Percentiles rank a stretch among this genome's conserved stretches.
Conservation (phyloP, 495 filamentous ascomycete genomes). For the Lasiosphaeriaceae sp. region DNA sequence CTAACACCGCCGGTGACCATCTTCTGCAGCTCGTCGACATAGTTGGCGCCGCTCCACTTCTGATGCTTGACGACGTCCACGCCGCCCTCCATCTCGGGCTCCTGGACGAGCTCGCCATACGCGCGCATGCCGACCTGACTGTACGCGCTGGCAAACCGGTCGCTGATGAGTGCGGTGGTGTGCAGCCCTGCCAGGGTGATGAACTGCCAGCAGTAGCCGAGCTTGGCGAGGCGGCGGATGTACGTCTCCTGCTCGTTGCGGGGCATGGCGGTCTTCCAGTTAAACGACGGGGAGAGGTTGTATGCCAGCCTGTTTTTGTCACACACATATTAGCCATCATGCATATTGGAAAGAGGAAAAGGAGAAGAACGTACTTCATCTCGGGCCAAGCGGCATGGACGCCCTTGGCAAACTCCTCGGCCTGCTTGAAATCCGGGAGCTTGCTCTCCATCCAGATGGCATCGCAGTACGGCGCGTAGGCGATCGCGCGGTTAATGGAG, state of each 20-base stretch:
- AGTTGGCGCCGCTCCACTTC: slow-evolving; percentile 96
- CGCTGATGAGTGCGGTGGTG: slow-evolving; percentile 84
- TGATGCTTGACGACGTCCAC: slow-evolving; percentile 97
- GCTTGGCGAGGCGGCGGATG: slow-evolving; percentile 77
- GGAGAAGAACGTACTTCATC: no score
- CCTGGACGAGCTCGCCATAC: slow-evolving; percentile 94
- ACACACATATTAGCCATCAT: no score
- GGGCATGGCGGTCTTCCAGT: slow-evolving; percentile 98
- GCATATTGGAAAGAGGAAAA: no score
- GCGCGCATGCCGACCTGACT: slow-evolving; percentile 84
- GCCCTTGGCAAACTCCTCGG: slow-evolving; percentile 89
- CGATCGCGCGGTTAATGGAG: slow-evolving; percentile 84
- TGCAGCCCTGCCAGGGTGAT: slow-evolving; percentile 98
- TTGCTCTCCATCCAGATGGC: slow-evolving; percentile 99
- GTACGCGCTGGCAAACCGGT: slow-evolving; percentile 84
- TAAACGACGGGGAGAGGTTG: slow-evolving; percentile 97
- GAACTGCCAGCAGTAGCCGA: slow-evolving; percentile 99
- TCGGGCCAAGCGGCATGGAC: slow-evolving; percentile 94
- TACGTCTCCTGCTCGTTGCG: slow-evolving; percentile 93
- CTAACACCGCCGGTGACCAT: slow-evolving; percentile 95
- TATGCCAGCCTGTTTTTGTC: no score
- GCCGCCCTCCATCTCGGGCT: slow-evolving; percentile 87
- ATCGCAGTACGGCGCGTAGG: slow-evolving; percentile 92
- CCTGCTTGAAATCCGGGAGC: slow-evolving; percentile 86
- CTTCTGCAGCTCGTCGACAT: slow-evolving; percentile 89